Conservation (phyloP, 176 grass and related monocot genomes). For the Chloris gayana region DNA sequence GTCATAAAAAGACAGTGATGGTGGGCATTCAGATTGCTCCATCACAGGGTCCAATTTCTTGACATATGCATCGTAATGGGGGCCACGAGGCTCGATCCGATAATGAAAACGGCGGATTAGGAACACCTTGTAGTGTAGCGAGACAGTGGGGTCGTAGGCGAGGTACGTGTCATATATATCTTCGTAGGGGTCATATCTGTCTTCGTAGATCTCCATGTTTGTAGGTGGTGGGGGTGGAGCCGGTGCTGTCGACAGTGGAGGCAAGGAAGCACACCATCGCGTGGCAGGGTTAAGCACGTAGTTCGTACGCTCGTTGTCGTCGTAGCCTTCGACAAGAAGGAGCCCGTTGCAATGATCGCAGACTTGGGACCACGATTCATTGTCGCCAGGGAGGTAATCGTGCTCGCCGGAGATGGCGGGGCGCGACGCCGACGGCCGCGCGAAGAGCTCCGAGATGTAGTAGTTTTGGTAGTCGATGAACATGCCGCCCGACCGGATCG, state of each 20-base stretch:
- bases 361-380: neutral
- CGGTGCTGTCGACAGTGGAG: neutral
- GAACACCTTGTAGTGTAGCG: neutral
- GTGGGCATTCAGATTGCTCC: conserved; percentile 14
- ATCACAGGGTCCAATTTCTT: neutral
- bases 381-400: neutral
- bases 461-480: neutral
- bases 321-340: neutral
- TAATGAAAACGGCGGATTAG: neutral
- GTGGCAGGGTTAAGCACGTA: conserved; percentile 5
- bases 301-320: neutral
- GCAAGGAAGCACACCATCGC: neutral
- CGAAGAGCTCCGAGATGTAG: neutral
- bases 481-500: neutral
- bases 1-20: neutral
- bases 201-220: no score
- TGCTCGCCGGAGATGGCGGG: neutral
- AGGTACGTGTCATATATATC: neutral
- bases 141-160: neutral
- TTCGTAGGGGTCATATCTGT: no score
- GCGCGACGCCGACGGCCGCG: neutral
- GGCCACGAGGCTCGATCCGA: neutral
- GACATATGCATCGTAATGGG: no score
- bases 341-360: neutral
- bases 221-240: no score